These are phyloP conservation scores for Candida vaughaniae DNA, from an alignment of 805 yeast genomes.

Conservation along the genomic window DNA sequence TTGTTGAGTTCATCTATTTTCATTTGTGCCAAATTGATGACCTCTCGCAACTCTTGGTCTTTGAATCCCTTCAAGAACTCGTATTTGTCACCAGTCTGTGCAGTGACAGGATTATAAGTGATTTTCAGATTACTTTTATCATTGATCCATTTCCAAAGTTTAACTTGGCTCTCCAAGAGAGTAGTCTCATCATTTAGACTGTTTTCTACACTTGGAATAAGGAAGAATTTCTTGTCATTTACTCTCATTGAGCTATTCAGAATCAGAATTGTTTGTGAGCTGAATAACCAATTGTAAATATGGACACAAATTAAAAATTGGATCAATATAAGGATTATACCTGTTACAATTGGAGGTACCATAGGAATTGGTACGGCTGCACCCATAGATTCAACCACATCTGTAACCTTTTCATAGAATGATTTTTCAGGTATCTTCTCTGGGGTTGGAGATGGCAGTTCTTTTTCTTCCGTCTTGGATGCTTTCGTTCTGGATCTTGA, in stretches of 20 bases:
- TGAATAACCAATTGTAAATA: conserved; percentile 3
- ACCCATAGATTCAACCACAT: conserved; percentile 25
- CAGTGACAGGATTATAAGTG: not conserved
- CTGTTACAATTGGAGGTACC: conserved; percentile 20
- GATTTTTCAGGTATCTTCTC: conserved; percentile 6
- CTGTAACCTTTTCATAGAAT: conserved; percentile 17
- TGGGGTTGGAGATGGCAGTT: conserved; percentile 8
- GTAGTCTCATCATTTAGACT: conserved; percentile 24
- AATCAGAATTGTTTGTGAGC: not conserved
- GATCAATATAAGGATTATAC: conserved; percentile 16
- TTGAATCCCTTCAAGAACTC: conserved; percentile 17
- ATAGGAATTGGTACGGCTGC: conserved; percentile 27
- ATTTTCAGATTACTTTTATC: conserved; percentile 12
- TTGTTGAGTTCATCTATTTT: conserved; percentile 6
- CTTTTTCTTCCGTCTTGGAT: conserved; percentile 10
- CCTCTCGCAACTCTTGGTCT: conserved; percentile 47
- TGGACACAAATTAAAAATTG: conserved; percentile 14
- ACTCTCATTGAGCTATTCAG: conserved; percentile 17
- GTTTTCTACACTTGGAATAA: conserved; percentile 41
- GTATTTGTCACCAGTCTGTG: conserved; percentile 2
- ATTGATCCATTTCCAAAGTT: conserved; percentile 73
- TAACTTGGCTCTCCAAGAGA: conserved; percentile 50
- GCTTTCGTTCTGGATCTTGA: conserved; percentile 14
- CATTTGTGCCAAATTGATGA: conserved; percentile 38
- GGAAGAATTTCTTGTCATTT: conserved; percentile 35